phyloP scores from a whole-genome alignment of 2,329 filamentous ascomycete species.

The Alternaria burnsii region DNA sequence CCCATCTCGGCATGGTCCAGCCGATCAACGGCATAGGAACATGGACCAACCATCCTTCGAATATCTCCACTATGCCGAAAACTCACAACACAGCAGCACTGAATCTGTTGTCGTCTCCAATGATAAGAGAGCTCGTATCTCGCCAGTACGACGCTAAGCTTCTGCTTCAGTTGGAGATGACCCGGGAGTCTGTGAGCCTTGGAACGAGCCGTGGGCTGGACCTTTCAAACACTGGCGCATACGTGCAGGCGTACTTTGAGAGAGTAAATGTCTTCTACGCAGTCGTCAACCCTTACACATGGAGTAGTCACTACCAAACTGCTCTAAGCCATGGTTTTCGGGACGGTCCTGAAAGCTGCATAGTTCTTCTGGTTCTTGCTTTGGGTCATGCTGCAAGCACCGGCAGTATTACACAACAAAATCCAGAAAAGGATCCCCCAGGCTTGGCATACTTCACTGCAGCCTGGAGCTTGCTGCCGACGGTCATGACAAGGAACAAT shows the following conservation, averaged over 20 bases:
- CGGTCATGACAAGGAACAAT: slow-evolving; percentile 81
- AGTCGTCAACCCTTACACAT: slow-evolving; percentile 83
- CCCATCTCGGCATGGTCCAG: slow-evolving; percentile 50
- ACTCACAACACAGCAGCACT: slow-evolving; percentile 82
- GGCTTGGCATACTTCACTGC: slow-evolving; percentile 82
- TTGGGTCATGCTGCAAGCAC: slow-evolving; percentile 78
- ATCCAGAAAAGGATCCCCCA: slow-evolving; percentile 74
- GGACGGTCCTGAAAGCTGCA: slow-evolving; percentile 82
- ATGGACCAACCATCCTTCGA: slow-evolving; percentile 69
- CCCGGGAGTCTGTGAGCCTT: slow-evolving; percentile 74
- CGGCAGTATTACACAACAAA: slow-evolving; percentile 77
- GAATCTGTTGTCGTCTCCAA: slow-evolving; percentile 80
- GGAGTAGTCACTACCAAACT: slow-evolving; percentile 77
- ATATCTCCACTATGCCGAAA: slow-evolving; percentile 88
- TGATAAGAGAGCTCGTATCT: slow-evolving; percentile 80
- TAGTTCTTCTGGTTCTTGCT: slow-evolving; percentile 79
- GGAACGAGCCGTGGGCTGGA: slow-evolving; percentile 70
- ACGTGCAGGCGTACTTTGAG: slow-evolving; percentile 82
- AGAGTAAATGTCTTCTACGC: slow-evolving; percentile 87
- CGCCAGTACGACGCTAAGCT: slow-evolving; percentile 82
- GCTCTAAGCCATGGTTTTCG: slow-evolving; percentile 79
- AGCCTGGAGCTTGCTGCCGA: slow-evolving; percentile 79
- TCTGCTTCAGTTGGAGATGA: slow-evolving; percentile 83
- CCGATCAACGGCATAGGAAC: slow-evolving; percentile 70
- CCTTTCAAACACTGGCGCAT: slow-evolving; percentile 75